Conservation (phyloP, 179 eudicot species). For the Camellia oleifera region DNA sequence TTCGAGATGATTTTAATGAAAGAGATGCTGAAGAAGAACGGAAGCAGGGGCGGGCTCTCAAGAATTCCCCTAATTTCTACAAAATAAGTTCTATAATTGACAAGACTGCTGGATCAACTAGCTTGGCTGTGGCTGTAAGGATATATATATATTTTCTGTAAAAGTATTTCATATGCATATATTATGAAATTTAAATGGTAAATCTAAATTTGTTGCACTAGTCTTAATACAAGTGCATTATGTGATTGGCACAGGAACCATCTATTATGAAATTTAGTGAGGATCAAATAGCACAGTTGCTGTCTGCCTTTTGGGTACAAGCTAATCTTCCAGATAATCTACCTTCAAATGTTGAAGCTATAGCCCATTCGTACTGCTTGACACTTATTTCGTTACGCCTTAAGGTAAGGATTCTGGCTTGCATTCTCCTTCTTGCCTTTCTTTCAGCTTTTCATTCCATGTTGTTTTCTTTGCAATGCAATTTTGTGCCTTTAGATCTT, state of each 20-base stretch:
- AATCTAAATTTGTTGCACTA: not conserved
- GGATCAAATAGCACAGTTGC: constrained; percentile 77
- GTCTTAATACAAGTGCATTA: not conserved
- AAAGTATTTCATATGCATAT: too few relatives aligned
- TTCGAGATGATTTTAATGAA: constrained; percentile 47
- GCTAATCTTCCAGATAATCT: constrained; percentile 79
- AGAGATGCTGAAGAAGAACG: constrained; percentile 44
- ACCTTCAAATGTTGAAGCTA: constrained; percentile 85
- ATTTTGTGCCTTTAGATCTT: not conserved
- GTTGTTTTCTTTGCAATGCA: not conserved
- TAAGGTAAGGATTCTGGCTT: constrained; percentile 43
- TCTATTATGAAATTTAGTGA: constrained; percentile 66
- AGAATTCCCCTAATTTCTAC: constrained; percentile 64
- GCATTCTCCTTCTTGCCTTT: constrained; percentile 8
- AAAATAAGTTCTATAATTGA: constrained; percentile 69
- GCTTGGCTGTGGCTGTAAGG: constrained; percentile 46
- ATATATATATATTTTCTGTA: too few relatives aligned
- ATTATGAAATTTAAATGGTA: not conserved
- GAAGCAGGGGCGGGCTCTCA: constrained; percentile 52
- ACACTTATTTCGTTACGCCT: constrained; percentile 66
- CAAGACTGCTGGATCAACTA: constrained; percentile 53
- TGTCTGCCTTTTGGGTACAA: constrained; percentile 89
- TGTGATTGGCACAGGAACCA: constrained; percentile 53
- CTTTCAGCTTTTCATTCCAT: not conserved
- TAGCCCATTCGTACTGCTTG: constrained; percentile 80